These are phyloP conservation scores for Yamadazyma friedrichii DNA, from an alignment of 1,139 yeast species.

Conservation along the genomic window DNA sequence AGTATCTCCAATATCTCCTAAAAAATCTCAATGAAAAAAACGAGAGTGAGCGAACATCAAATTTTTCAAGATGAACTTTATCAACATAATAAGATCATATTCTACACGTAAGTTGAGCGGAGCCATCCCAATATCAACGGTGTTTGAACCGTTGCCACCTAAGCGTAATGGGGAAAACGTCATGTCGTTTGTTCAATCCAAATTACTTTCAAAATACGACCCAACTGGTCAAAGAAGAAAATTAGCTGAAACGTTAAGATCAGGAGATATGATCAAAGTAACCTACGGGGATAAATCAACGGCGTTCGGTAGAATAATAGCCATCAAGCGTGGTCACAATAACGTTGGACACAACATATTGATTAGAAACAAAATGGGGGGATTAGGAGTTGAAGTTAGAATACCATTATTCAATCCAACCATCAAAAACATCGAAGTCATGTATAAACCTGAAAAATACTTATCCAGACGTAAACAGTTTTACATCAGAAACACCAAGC, in stretches of 20 bases:
- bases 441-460: constrained; percentile 70
- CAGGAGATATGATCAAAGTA: constrained; percentile 83
- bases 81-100: constrained; percentile 3
- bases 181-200: constrained; percentile 46
- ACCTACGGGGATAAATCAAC: constrained; percentile 68
- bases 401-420: constrained; percentile 79
- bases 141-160: constrained; percentile 53
- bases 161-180: constrained; percentile 52
- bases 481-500: constrained; percentile 78
- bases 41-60: background rate
- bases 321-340: constrained; percentile 60
- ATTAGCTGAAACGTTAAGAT: constrained; percentile 56
- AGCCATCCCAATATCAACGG: constrained; percentile 20
- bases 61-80: background rate
- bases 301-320: constrained; percentile 74
- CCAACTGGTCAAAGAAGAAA: constrained; percentile 70
- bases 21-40: background rate
- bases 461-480: constrained; percentile 78
- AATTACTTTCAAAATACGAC: constrained; percentile 59
- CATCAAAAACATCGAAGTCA: constrained; percentile 68
- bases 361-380: constrained; percentile 74
- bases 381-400: constrained; percentile 78
- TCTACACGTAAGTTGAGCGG: constrained; percentile 2
- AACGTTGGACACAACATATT: constrained; percentile 70
- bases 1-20: background rate